These are phyloP conservation scores for Neopestalotiopsis sp. DNA, from an alignment of 2,329 filamentous ascomycete species.

Conservation along the genomic window DNA sequence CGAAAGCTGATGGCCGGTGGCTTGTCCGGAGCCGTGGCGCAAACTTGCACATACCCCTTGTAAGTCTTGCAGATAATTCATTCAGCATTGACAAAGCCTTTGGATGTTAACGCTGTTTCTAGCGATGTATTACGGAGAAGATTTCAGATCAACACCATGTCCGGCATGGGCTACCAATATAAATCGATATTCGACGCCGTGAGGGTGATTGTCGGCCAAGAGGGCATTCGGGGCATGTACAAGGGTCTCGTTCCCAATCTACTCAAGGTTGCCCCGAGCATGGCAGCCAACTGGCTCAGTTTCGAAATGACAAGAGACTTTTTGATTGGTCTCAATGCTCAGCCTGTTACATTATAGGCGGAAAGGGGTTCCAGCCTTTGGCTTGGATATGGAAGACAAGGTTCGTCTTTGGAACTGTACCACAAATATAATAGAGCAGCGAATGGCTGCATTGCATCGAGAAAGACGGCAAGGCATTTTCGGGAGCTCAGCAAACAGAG, in stretches of 20 bases:
- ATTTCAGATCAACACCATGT: slow-evolving; percentile 99
- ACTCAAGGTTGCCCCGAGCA: slow-evolving; percentile 95
- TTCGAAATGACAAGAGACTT: slow-evolving; percentile 94
- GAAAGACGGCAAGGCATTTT: slow-evolving; percentile 4
- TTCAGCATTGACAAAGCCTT: background rate
- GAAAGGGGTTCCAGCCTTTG: background rate
- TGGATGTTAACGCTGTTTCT: background rate
- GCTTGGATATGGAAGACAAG: slow-evolving; percentile 7
- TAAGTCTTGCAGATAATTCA: slow-evolving; percentile 51
- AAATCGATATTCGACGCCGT: slow-evolving; percentile 85
- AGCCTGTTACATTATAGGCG: slow-evolving; percentile 28
- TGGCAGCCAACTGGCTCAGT: slow-evolving; percentile 98
- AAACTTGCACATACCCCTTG: slow-evolving; percentile 99
- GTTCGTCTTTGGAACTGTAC: slow-evolving; percentile 1
- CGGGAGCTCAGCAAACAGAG: background rate
- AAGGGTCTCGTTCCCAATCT: slow-evolving; percentile 96
- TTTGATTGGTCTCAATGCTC: slow-evolving; percentile 65
- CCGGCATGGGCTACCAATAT: slow-evolving; percentile 96
- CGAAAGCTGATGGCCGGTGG: slow-evolving; percentile 90
- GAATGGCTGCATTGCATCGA: slow-evolving; percentile 10
- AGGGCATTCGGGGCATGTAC: slow-evolving; percentile 86
- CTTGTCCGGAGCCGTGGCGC: slow-evolving; percentile 92
- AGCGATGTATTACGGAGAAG: slow-evolving; percentile 90
- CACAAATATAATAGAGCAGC: slow-evolving; percentile 16
- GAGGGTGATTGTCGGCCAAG: slow-evolving; percentile 78